Base-by-base conservation (phyloP, 2,329 filamentous ascomycete species). In the Lachnellula hyalina region DNA sequence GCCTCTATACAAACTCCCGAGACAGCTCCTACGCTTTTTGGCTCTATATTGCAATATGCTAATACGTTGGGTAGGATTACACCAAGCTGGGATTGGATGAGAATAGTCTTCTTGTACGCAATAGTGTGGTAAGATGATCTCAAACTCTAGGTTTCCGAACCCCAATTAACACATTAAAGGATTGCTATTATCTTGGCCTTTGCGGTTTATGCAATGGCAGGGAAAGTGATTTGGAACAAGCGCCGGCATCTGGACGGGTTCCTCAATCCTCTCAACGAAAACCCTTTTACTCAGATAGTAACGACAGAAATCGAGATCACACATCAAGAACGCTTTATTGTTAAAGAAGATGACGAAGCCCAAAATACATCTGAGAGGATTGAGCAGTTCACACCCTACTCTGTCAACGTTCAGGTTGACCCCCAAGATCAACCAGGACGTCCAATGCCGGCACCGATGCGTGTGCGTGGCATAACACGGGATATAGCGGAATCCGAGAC, bases 21-120 rank as follows among this genome's bases (percentile, higher is more conserved):
- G 21, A 21, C 21, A 21, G 21, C 25, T 25, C 25, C 25, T 25
- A 7, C 5, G 25, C 25, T 25, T 5, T 25, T 7, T 7, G 6
- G 25, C 25, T 7, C 25, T 5, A 25, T 4, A 5, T 25, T 25
- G 5, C 6, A 25, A 5, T 25, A 25, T 25, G 25, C 25, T 25
- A 25, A 25, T 25, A 25, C 25, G 5, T 25, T 5, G 6, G 5
- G 5, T 25, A 25, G 25, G 88, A 77, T 92, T 17, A 74, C 77
- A 4, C 67, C 74, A 4, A 71, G 80, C 5, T 90, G 85, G 79
- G 85, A 89, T 53, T 79, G 84, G 56, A 81, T 89, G 70, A 85
- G 89, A 21, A 83, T 92, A 55, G 81, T 82, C 2, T 80, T 83
- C 35, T 90, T 91, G 67, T 93, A 92, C 63, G 84, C 75, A 0